A percentile compares a stretch with the other conserved stretches of the same genome.
phyloP scores from a whole-genome alignment of 805 yeast species.

The Wickerhamomyces rabaulensis region DNA sequence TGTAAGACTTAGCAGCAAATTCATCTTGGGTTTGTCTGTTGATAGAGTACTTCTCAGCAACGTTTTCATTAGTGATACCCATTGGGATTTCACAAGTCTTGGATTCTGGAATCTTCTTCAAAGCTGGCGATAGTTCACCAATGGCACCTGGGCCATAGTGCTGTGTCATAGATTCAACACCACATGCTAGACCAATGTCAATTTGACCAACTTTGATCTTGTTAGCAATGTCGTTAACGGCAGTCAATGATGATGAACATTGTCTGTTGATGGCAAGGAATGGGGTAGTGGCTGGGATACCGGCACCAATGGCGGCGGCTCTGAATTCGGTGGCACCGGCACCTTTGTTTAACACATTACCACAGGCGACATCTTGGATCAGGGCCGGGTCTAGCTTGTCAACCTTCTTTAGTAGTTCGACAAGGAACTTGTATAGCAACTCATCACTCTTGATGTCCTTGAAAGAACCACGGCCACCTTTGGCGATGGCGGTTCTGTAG shows the following conservation, averaged over 20 bases:
- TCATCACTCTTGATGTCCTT: constrained; percentile 82
- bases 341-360: constrained; percentile 87
- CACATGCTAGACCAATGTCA: constrained; percentile 84
- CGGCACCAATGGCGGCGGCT: constrained; percentile 88
- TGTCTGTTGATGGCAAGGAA: constrained; percentile 87
- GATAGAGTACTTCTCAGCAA: constrained; percentile 61
- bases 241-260: constrained; percentile 92
- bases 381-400: constrained; percentile 42
- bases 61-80: constrained; percentile 95
- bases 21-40: constrained; percentile 73
- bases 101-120: constrained; percentile 42
- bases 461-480: constrained; percentile 82
- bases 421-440: constrained; percentile 59
- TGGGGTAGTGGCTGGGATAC: constrained; percentile 75
- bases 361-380: constrained; percentile 83
- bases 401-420: constrained; percentile 52
- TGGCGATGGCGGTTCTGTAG: constrained; percentile 84
- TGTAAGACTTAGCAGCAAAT: constrained; percentile 83
- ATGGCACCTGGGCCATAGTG: constrained; percentile 80
- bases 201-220: constrained; percentile 86
- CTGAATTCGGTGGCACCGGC: constrained; percentile 95
- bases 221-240: constrained; percentile 84
- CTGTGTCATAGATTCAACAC: constrained; percentile 92
- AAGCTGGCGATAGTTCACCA: constrained; percentile 51
- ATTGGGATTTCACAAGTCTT: constrained; percentile 84